Evolutionary conservation across 192 early-diverging fungal species (phyloP).

Genomic region (Coemansia reversa): DNA sequence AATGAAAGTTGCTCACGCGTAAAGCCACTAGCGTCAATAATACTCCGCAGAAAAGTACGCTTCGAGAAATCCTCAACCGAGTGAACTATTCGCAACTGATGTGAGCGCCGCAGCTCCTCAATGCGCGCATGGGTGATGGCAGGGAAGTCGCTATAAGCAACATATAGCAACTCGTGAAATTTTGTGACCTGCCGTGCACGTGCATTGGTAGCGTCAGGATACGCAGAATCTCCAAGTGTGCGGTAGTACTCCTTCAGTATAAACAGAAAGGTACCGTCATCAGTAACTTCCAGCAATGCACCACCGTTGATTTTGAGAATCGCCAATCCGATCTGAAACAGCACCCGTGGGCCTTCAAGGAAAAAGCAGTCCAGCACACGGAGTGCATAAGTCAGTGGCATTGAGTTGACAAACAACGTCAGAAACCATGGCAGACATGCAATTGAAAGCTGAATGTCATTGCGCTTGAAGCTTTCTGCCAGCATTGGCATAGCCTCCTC

Average conservation of each 20-base stretch:
- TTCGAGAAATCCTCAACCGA: constrained; percentile 93
- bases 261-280: constrained; percentile 80
- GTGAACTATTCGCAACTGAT: constrained; percentile 88
- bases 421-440: constrained; percentile 98
- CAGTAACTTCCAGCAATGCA: constrained; percentile 62
- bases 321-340: constrained; percentile 90
- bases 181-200: constrained; percentile 64
- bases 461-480: constrained; percentile 75
- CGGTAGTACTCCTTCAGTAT: constrained; percentile 85
- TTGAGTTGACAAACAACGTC: constrained; percentile 93
- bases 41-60: constrained; percentile 79
- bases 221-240: constrained; percentile 74
- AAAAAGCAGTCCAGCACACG: constrained; percentile 96
- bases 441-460: constrained; percentile 94
- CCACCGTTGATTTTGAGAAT: constrained; percentile 92
- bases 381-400: constrained; percentile 86
- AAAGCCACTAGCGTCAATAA: constrained; percentile 73
- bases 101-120: constrained; percentile 73
- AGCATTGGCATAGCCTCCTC: constrained; percentile 90
- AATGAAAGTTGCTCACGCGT: constrained; percentile 82
- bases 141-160: constrained; percentile 90
- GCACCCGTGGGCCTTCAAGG: constrained; percentile 93
- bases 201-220: constrained; percentile 58
- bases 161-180: constrained; percentile 89
- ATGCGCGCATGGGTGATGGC: constrained; percentile 73